Base-by-base conservation (phyloP, 2,329 filamentous ascomycete genomes). In the Phaeosphaeria sp. region DNA sequence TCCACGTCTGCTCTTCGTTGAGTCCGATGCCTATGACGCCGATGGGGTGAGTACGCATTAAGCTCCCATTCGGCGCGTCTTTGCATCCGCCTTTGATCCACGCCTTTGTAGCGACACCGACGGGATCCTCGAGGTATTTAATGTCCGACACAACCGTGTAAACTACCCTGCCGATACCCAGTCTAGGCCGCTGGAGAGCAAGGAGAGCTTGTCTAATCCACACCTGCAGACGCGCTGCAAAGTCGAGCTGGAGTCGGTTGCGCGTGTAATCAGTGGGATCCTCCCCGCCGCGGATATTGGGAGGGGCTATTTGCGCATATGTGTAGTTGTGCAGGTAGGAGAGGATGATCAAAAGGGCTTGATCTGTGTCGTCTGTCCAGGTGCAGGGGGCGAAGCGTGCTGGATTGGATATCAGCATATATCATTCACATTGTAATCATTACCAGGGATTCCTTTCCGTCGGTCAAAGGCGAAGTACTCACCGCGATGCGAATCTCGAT, bases 361-460 rank as follows among this genome's bases (percentile, higher is more conserved):
- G 83, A 60, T 85, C 83, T 0, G 83, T 86, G 66, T 86, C 83
- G 57, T 86, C 83, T 0, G 83, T 86, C 83, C 83, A 85, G 42
- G 80, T 78, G 22, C 79, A 61, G 6, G 53, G 47, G 24, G 66
- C 61, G 36, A 73, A 74, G 18, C 63, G 52, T 17, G 51, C 77
- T 74, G 49, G 82, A 75, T 61, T 84, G 82, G 5, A 69, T 63
- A 61, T 84, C 83, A n/a, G 74, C 69, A 18, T 77, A n/a, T n/a
- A n/a, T n/a, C n/a, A n/a, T n/a, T n/a, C n/a, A n/a, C n/a, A n/a
- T n/a, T n/a, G n/a, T n/a, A n/a, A n/a, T n/a, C n/a, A n/a, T n/a
- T n/a, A n/a, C n/a, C n/a, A n/a, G n/a, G n/a, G n/a, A n/a, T n/a
- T n/a, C n/a, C n/a, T n/a, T n/a, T n/a, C n/a, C n/a, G n/a, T n/a